Evolutionary conservation across 2,329 filamentous ascomycete species (phyloP), one percentile per base, ranked within the genome.

Genomic region (Trichoderma asperellum): DNA sequence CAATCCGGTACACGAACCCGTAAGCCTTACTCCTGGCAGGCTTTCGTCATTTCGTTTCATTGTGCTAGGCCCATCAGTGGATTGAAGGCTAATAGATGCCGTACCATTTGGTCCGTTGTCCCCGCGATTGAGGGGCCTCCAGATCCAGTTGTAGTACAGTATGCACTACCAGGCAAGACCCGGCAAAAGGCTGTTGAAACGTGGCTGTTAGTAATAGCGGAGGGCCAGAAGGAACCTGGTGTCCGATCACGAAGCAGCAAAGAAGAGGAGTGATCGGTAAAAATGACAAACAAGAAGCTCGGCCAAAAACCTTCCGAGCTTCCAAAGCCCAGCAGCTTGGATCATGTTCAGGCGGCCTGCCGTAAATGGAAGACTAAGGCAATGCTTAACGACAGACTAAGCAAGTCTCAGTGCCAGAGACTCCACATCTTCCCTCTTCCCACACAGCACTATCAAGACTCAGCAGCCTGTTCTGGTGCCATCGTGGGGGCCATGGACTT

Each of bases 21-120:
- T 58, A 37, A 67, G 64, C 64, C 55, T 59, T 49, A 59, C 18
- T 52, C 21, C 64, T 67, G 64, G 64, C 55, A 67, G 10, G 24
- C 64, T 67, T 67, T 55, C 64, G 64, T 67, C 64, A 67, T 67
- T 52, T 35, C 32, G 37, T 43, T 52, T 40, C 40, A 59, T 58
- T 59, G 24, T 29, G 40, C 55, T 37, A 37, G 55, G 21, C 40
- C 55, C 32, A 27, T 43, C 37, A 10, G 37, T 57, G 40, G 55
- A 29, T 56, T 43, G 8, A 64, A 37, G 47, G 29, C 40, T 32
- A 43, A 43, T 10, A 58, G 37, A 49, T 49, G 37, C 8, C 27
- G 52, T 47, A 55, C 24, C 27, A 55, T 14, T 67, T 58, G 34
- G 21, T 58, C 55, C 52, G 21, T 59, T 16, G 64, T 52, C 64